A percentile compares a stretch with the other conserved stretches of the same genome.
These are phyloP conservation scores for Colletotrichum sp. DNA, from an alignment of 2,329 filamentous ascomycete genomes.

Conservation along the genomic window DNA sequence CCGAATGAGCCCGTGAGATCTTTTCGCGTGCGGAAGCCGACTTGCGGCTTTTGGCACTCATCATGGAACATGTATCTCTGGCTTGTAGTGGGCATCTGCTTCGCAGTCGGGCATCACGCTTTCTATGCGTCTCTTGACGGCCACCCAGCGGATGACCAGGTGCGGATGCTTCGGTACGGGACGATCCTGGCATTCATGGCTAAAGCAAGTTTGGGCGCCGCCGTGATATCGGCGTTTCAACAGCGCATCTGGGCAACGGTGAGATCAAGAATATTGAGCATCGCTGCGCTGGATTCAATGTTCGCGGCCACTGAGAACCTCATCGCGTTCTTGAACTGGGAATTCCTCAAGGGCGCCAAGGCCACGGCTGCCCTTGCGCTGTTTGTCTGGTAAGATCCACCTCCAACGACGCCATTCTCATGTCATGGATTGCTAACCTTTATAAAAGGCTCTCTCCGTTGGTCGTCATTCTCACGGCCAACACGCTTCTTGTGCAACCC, in stretches of 20 bases:
- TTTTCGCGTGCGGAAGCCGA: neutral
- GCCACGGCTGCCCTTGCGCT: conserved; percentile 36
- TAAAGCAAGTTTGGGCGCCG: conserved; percentile 38
- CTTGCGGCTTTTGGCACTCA: conserved; percentile 35
- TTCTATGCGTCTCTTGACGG: conserved; percentile 37
- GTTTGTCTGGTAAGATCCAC: conserved; percentile 32
- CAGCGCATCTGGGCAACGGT: conserved; percentile 26
- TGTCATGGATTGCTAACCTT: neutral
- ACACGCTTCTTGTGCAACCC: conserved; percentile 37
- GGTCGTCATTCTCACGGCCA: conserved; percentile 42
- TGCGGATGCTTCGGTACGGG: conserved; percentile 39
- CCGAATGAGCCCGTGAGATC: neutral
- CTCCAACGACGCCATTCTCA: neutral
- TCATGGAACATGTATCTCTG: conserved; percentile 38
- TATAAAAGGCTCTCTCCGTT: conserved; percentile 31
- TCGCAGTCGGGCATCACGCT: conserved; percentile 37
- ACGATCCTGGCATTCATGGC: conserved; percentile 38
- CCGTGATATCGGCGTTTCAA: conserved; percentile 30
- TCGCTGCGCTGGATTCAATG: conserved; percentile 29
- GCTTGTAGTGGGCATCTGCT: conserved; percentile 34
- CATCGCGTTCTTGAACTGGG: conserved; percentile 29
- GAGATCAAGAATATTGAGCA: conserved; percentile 19
- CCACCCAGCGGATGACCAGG: conserved; percentile 32
- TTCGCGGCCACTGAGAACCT: conserved; percentile 37
- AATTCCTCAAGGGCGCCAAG: conserved; percentile 33